Evolutionary conservation across 495 filamentous ascomycete species (phyloP), one percentile per base, ranked within the genome.

Genomic region (Schizothecium vesticola): DNA sequence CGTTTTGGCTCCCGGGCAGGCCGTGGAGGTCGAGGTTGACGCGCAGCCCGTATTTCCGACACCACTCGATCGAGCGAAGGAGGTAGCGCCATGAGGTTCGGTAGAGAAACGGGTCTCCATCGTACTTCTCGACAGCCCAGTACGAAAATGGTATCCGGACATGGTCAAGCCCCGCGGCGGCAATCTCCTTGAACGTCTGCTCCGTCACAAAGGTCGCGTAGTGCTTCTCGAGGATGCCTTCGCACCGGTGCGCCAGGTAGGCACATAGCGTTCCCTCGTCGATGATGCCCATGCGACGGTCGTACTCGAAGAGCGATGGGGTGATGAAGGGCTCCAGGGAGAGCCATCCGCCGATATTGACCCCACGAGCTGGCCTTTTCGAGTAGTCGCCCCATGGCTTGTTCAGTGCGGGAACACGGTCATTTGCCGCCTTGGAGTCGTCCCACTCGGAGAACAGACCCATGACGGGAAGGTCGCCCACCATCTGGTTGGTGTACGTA

Each of bases 321-420:
- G 90, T 93, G 74, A 99, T 97, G 73, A 96, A 97, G 0, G 96
- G 96, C 70, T 99, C 96, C 9, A 99, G 80, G 0, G 89, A 91
- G 3, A 99, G 85, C 96, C 95, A 99, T 28, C 96, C 96, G 43
- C 96, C 95, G 4, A 98, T 72, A 76, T 97, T 99, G 24, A 98
- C 91, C 2, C 96, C 96, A 1, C 94, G 87, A 26, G 95, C 92
- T 6, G 93, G 93, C 60, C 80, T 86, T 3, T 85, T 86, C 1
- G 91, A 87, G 74, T 98, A 99, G n/a, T 87, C 81, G 62, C 85
- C 85, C 85, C 89, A 93, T 8, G 78, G 69, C 69, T 95, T 81
- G 66, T 92, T 86, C 13, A 99, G 82, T 1, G 91, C 80, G 19
- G 93, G 92, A 0, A 93, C 92, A 56, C 92, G 88, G 19, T 86